Conservation (phyloP, 2,329 filamentous ascomycete species). For the Gnomoniopsis smithogilvyi region DNA sequence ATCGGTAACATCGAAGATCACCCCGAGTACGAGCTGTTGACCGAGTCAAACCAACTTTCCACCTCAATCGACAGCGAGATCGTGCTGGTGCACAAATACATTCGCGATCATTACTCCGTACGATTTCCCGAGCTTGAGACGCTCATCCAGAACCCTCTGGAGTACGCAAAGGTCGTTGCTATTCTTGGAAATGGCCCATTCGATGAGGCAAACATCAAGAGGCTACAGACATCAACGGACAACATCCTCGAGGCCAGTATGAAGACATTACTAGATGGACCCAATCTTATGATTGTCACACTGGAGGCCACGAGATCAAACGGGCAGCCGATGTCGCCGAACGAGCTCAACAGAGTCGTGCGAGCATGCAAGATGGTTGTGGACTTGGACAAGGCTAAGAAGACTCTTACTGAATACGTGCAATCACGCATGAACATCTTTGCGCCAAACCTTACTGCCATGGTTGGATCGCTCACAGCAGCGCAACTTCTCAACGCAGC, state of each 20-base stretch:
- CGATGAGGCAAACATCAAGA: constrained; percentile 75
- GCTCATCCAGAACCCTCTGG: constrained; percentile 85
- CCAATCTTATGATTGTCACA: constrained; percentile 91
- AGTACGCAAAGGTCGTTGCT: constrained; percentile 92
- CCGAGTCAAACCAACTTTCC: constrained; percentile 83
- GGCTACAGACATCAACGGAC: constrained; percentile 70
- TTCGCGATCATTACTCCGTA: constrained; percentile 91
- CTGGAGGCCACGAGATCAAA: constrained; percentile 90
- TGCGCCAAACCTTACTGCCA: constrained; percentile 85
- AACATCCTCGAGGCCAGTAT: constrained; percentile 76
- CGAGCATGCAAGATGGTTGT: constrained; percentile 85
- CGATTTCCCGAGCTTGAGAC: constrained; percentile 91
- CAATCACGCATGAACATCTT: constrained; percentile 97
- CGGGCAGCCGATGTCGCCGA: constrained; percentile 71
- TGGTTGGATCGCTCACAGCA: constrained; percentile 89
- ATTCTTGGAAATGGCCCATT: constrained; percentile 92
- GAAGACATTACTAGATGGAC: constrained; percentile 78
- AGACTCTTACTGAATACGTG: constrained; percentile 85
- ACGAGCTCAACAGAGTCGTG: constrained; percentile 71
- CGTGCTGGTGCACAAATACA: constrained; percentile 90
- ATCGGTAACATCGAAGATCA: constrained; percentile 88
- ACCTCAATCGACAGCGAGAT: constrained; percentile 93
- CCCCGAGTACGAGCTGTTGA: constrained; percentile 84
- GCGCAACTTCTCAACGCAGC: constrained; percentile 95
- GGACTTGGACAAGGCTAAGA: constrained; percentile 83